These are phyloP conservation scores for Aegle marmelos DNA, from an alignment of 345 rosid genomes.

Conservation along the genomic window DNA sequence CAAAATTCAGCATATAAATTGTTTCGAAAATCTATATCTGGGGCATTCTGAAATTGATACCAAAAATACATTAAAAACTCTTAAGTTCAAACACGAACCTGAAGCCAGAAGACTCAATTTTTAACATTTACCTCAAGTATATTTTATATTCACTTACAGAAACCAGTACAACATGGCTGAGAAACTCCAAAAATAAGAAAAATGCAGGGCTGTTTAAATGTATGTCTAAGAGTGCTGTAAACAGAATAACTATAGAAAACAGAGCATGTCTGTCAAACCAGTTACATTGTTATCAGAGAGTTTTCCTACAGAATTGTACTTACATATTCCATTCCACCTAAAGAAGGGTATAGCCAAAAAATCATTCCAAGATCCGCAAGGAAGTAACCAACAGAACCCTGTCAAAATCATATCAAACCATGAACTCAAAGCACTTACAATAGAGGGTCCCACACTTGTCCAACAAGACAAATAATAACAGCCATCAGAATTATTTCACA, in stretches of 20 bases:
- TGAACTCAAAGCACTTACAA: neutral
- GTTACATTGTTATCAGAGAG: neutral
- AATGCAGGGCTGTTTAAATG: neutral
- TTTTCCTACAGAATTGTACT: slow-evolving; percentile 27
- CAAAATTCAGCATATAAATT: neutral
- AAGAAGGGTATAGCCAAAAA: slow-evolving; percentile 75
- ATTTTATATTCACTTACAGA: neutral
- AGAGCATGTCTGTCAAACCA: neutral
- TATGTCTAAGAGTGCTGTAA: neutral
- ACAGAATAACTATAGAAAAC: neutral
- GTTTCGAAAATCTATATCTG: neutral
- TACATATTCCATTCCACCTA: slow-evolving; percentile 89
- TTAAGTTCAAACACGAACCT: neutral
- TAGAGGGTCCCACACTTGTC: neutral
- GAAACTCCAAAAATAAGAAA: neutral
- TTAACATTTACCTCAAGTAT: neutral
- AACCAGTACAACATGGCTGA: neutral
- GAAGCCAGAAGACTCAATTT: neutral
- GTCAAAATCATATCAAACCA: slow-evolving; percentile 19
- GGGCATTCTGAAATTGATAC: neutral
- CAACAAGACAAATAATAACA: neutral
- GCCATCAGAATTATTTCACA: neutral
- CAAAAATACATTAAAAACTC: neutral
- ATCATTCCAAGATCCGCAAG: slow-evolving; percentile 76
- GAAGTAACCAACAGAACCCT: slow-evolving; percentile 93